Evolutionary conservation across 2,329 filamentous ascomycete genomes (phyloP).

Genomic region (Zarea fungicola): DNA sequence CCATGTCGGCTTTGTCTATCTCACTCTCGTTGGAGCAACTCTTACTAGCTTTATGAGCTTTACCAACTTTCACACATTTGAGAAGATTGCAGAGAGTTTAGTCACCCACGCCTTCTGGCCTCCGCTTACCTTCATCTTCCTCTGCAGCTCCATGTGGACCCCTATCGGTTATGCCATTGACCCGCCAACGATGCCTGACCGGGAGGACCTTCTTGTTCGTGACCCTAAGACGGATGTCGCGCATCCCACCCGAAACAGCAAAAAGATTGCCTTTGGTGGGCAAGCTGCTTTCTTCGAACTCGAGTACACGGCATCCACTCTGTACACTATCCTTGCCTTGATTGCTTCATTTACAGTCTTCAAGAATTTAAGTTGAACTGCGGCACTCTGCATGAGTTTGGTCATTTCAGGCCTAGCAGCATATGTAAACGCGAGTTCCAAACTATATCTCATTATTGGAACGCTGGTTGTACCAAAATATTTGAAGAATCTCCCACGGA

Average conservation of each 20-base stretch:
- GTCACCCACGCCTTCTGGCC: slow-evolving; percentile 60
- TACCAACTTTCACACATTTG: slow-evolving; percentile 29
- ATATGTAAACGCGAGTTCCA: not conserved
- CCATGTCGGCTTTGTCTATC: slow-evolving; percentile 50
- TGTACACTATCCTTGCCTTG: slow-evolving; percentile 46
- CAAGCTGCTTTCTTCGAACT: slow-evolving; percentile 53
- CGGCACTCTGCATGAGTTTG: not conserved
- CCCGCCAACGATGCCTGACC: slow-evolving; percentile 52
- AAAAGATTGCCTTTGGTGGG: slow-evolving; percentile 50
- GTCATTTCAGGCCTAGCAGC: not conserved
- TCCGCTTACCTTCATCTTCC: slow-evolving; percentile 52
- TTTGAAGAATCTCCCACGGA: not conserved
- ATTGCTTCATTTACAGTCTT: slow-evolving; percentile 32
- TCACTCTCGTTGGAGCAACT: slow-evolving; percentile 45
- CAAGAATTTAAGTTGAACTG: not conserved
- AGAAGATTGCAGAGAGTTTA: slow-evolving; percentile 44
- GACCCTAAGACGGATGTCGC: slow-evolving; percentile 52
- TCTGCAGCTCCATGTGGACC: slow-evolving; percentile 50
- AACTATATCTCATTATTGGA: not conserved
- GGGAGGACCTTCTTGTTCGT: slow-evolving; percentile 50
- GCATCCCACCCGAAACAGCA: slow-evolving; percentile 44
- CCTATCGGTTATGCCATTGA: slow-evolving; percentile 57
- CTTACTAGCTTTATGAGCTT: slow-evolving; percentile 48
- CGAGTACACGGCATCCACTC: slow-evolving; percentile 46
- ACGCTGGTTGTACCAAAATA: not conserved